Percentiles rank a stretch among this genome's conserved stretches.
phyloP scores from a whole-genome alignment of 2,329 filamentous ascomycete species.

The Penicillium brevicompactum region DNA sequence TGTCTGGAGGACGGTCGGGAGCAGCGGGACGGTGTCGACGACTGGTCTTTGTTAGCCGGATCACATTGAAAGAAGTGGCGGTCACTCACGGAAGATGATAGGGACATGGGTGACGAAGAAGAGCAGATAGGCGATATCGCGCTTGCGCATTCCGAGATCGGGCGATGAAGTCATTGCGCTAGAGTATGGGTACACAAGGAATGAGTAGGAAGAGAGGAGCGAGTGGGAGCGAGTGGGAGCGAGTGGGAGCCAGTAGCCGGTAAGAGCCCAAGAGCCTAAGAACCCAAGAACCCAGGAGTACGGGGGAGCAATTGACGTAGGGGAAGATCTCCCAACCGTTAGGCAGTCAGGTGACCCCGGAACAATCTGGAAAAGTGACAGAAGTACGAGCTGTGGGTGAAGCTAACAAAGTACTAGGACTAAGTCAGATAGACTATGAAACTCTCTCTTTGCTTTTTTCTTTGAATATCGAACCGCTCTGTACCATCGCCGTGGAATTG shows the following conservation, averaged over 20 bases:
- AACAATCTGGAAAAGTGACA: conserved; percentile 3
- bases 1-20: conserved; percentile 55
- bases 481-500: not conserved
- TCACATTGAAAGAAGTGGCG: not conserved
- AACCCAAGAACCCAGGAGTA: not conserved
- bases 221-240: conserved; percentile 7
- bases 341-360: conserved; percentile 2
- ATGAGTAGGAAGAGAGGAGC: not conserved
- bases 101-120: conserved; percentile 66
- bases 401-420: not conserved
- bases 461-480: not conserved
- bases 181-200: not conserved
- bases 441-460: conserved; percentile 1
- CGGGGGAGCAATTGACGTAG: no score
- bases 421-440: not conserved
- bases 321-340: no score
- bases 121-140: conserved; percentile 49
- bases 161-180: conserved; percentile 1
- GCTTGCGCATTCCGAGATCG: conserved; percentile 37
- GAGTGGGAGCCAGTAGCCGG: no score
- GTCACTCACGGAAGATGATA: conserved; percentile 58
- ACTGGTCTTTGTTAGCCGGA: conserved; percentile 41
- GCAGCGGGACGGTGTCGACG: conserved; percentile 63
- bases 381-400: not conserved
- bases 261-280: not conserved